These are phyloP conservation scores for Chenopodium formosanum DNA, from an alignment of 148 eudicot genomes.

Conservation along the genomic window DNA sequence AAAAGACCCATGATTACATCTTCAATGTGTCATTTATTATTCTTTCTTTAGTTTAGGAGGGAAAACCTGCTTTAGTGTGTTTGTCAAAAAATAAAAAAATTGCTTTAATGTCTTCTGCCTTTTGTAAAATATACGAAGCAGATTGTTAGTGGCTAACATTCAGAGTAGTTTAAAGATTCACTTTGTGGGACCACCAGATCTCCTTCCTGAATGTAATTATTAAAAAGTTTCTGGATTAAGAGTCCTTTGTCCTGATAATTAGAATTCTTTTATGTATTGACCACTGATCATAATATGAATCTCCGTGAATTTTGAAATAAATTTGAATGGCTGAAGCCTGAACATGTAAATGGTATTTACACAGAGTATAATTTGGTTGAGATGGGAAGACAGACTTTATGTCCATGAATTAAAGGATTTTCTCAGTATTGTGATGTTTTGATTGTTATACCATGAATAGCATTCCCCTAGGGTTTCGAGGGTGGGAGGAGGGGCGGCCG, in stretches of 20 bases:
- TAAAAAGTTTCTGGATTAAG: too few relatives aligned
- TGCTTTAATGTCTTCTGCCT: too few relatives aligned
- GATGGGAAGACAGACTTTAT: background rate
- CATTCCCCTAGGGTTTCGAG: too few relatives aligned
- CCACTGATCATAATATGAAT: background rate
- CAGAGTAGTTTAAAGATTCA: background rate
- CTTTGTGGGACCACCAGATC: background rate
- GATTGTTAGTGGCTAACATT: background rate
- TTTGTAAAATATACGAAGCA: too few relatives aligned
- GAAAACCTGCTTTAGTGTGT: too few relatives aligned
- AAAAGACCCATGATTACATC: background rate
- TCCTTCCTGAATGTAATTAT: background rate
- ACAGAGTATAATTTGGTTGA: too few relatives aligned
- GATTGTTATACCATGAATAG: background rate
- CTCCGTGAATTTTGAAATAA: too few relatives aligned
- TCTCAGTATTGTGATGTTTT: background rate
- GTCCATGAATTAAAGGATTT: background rate
- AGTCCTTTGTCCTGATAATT: background rate
- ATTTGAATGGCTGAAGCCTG: background rate
- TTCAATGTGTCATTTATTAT: background rate
- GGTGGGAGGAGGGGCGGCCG: too few relatives aligned
- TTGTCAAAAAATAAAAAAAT: too few relatives aligned
- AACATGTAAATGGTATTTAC: background rate
- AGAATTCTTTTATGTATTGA: background rate
- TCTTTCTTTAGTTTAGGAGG: background rate